These are phyloP conservation scores for Coemansia sp. DNA, from an alignment of 192 early-diverging fungal genomes.

Conservation along the genomic window DNA sequence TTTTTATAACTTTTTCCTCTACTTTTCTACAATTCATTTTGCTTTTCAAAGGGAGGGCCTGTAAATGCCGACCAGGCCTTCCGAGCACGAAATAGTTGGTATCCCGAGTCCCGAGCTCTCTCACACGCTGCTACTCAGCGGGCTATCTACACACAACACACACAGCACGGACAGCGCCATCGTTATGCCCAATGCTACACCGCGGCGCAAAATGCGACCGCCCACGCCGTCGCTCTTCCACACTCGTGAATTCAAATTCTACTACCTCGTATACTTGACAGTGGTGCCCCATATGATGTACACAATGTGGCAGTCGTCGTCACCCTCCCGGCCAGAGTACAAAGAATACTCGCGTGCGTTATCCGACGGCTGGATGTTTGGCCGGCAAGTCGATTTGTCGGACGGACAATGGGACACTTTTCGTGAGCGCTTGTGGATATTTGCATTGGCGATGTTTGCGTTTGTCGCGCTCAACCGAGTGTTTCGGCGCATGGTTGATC, in stretches of 20 bases:
- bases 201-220: conserved; percentile 77
- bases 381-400: conserved; percentile 58
- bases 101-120: conserved; percentile 2
- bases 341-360: conserved; percentile 43
- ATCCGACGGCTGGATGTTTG: conserved; percentile 70
- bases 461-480: conserved; percentile 37
- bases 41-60: neutral
- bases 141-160: conserved; percentile 9
- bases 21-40: neutral
- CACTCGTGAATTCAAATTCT: conserved; percentile 73
- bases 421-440: conserved; percentile 56
- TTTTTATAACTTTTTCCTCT: neutral
- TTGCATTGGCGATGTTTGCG: conserved; percentile 26
- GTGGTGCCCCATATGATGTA: conserved; percentile 68
- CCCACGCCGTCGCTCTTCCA: conserved; percentile 60
- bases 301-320: conserved; percentile 56
- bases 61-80: conserved; percentile 5
- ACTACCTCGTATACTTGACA: conserved; percentile 63
- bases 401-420: conserved; percentile 56
- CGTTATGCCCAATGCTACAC: conserved; percentile 22
- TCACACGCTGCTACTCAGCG: conserved; percentile 22
- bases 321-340: conserved; percentile 42
- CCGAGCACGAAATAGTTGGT: neutral
- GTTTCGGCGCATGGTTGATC: neutral
- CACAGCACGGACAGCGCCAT: conserved; percentile 6